A percentile compares a stretch with the other conserved stretches of the same genome.
phyloP scores from a whole-genome alignment of 768 basidiomycete species.

The Phlegmacium glaucopus region DNA sequence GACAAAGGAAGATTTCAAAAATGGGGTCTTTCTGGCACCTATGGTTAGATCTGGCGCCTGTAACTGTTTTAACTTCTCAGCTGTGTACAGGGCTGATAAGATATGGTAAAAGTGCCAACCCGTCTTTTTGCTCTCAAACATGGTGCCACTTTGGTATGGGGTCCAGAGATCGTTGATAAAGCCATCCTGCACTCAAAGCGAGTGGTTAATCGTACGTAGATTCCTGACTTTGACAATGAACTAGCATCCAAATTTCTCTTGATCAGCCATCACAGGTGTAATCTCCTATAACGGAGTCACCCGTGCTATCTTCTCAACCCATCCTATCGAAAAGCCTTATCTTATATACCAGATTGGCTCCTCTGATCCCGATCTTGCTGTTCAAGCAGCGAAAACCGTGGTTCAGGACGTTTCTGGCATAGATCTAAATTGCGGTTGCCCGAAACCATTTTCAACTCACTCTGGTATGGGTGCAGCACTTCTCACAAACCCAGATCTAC shows the following conservation, averaged over 20 bases:
- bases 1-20: conserved; percentile 72
- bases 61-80: conserved; percentile 34
- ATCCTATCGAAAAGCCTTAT: conserved; percentile 92
- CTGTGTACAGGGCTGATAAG: not conserved
- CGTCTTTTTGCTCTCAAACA: conserved; percentile 86
- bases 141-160: conserved; percentile 94
- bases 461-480: conserved; percentile 97
- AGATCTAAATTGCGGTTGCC: conserved; percentile 98
- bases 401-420: conserved; percentile 88
- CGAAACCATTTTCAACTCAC: conserved; percentile 92
- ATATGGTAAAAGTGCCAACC: conserved; percentile 64
- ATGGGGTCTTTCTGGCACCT: conserved; percentile 93
- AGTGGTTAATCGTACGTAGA: conserved; percentile 76
- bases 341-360: conserved; percentile 96
- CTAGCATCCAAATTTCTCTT: not conserved
- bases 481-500: conserved; percentile 84
- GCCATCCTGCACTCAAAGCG: conserved; percentile 86
- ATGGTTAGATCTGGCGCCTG: conserved; percentile 95
- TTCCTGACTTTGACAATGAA: not conserved
- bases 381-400: conserved; percentile 86
- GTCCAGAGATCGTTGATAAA: conserved; percentile 94
- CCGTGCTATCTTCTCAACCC: conserved; percentile 86
- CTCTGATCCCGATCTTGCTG: conserved; percentile 84
- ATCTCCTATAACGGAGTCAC: conserved; percentile 83
- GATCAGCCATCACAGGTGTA: conserved; percentile 78